Base-by-base conservation (phyloP, 176 grass and related monocot genomes). In the Pontederia paniculata region DNA sequence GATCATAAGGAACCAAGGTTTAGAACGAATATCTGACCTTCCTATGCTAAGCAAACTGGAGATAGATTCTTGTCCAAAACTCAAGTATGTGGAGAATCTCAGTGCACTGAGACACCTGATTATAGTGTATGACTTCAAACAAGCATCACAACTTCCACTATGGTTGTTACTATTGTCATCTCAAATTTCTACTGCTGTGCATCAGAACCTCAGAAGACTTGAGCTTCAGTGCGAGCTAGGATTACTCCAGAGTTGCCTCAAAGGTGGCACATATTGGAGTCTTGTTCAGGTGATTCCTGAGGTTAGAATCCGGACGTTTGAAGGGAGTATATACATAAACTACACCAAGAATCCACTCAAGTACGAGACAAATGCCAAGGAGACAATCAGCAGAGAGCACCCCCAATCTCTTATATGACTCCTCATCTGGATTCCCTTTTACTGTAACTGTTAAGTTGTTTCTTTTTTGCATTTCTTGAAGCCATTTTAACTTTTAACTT, bases 51-150 rank as follows among this genome's bases (percentile, higher is more conserved):
- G 37, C 50, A 69, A 66, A n/a, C 60, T 88, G 16, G 56, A 52
- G 13, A 74, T 95, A 1, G 57, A 80, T 4, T 72, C 77, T 64
- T 88, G 84, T 61, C 71, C 76, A n/a, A 88, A 76, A 44, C 48
- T 95, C 72, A 82, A 85, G 73, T 74, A 88, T 31, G 84, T 95
- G 41, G 69, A 70, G 9, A 76, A 74, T 25, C 75, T 95, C 12
- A 57, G 81, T 15, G 12, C 48, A 7, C 59, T 88, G 73, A 75
- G 85, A 67, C 61, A 54, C 43, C 77, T 95, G 20, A 68, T 50
- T 21, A 68, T 88, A 13, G 68, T 79, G 31, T 31, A 75, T 75
- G 12, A 77, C 84, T 19, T 84, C 84, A 42, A 95, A 75, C 0
- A 84, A 85, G 61, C 19, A 23, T 11, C 12, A n/a, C 8, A 8